Evolutionary conservation across 2,329 filamentous ascomycete genomes (phyloP).

Genomic region (Xylaria sp.): DNA sequence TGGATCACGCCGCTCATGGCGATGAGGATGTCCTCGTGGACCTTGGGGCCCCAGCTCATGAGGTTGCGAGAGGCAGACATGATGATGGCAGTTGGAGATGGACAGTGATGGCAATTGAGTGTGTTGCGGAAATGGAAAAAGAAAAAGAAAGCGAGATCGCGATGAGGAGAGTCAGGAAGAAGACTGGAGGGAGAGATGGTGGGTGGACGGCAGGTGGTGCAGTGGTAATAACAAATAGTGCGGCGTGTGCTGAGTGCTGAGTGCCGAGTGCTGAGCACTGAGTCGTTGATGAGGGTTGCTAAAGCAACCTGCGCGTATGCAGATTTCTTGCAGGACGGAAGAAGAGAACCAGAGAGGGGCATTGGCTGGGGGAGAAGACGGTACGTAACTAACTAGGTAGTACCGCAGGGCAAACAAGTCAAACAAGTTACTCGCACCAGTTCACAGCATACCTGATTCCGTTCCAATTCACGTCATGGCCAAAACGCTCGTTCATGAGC

Average conservation of each 20-base stretch:
- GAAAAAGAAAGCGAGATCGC: not conserved
- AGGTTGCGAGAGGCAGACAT: conserved; percentile 3
- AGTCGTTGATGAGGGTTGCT: not conserved
- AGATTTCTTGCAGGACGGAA: not conserved
- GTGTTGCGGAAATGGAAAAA: not conserved
- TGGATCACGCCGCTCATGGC: not conserved
- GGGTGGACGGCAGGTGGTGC: not conserved
- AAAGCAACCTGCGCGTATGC: not conserved
- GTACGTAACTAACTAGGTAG: no score
- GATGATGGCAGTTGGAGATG: not conserved
- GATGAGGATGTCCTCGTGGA: conserved; percentile 17
- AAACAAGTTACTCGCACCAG: conserved; percentile 6
- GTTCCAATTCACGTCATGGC: conserved; percentile 32
- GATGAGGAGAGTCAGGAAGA: not conserved
- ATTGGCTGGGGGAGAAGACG: not conserved
- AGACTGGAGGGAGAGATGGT: not conserved
- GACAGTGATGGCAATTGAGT: not conserved
- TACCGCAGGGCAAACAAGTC: not conserved
- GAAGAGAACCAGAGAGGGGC: not conserved
- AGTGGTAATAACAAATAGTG: not conserved
- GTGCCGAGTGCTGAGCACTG: not conserved
- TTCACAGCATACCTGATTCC: conserved; percentile 33
- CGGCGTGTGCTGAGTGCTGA: not conserved
- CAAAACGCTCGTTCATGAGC: conserved; percentile 20
- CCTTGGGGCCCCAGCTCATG: conserved; percentile 13